These are phyloP conservation scores for Samsoniella hepiali DNA, from an alignment of 2,329 filamentous ascomycete genomes.

Conservation along the genomic window DNA sequence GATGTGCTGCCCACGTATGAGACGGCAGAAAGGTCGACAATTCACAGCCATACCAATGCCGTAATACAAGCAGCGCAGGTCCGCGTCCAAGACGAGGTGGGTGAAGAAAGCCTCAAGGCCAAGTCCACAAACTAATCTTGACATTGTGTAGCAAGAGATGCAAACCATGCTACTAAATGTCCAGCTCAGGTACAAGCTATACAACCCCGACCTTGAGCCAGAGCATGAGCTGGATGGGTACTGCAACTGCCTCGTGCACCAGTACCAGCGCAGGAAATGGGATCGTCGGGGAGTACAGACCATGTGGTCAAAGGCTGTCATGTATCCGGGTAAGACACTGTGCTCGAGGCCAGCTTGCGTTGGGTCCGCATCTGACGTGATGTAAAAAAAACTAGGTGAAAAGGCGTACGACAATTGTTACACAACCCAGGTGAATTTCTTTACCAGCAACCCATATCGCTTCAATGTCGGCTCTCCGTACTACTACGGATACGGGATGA, in stretches of 20 bases:
- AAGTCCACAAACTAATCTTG: neutral
- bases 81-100: constrained; percentile 38
- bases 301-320: constrained; percentile 43
- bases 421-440: constrained; percentile 1
- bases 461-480: constrained; percentile 19
- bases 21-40: constrained; percentile 19
- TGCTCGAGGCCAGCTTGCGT: neutral
- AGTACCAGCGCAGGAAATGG: constrained; percentile 36
- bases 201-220: constrained; percentile 45
- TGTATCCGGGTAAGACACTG: constrained; percentile 36
- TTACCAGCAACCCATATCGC: constrained; percentile 20
- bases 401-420: constrained; percentile 30
- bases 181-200: constrained; percentile 38
- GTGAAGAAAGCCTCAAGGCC: neutral
- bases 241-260: constrained; percentile 40
- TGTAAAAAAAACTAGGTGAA: constrained; percentile 26
- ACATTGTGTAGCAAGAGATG: constrained; percentile 37
- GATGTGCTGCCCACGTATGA: neutral
- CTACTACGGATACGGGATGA: neutral
- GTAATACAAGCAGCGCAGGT: constrained; percentile 37
- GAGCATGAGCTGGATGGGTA: constrained; percentile 41
- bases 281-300: constrained; percentile 37
- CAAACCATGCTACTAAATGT: constrained; percentile 39
- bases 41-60: constrained; percentile 33
- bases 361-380: neutral